Base-by-base conservation (phyloP, 1,139 yeast genomes). In the Suhomyces terraborum region DNA sequence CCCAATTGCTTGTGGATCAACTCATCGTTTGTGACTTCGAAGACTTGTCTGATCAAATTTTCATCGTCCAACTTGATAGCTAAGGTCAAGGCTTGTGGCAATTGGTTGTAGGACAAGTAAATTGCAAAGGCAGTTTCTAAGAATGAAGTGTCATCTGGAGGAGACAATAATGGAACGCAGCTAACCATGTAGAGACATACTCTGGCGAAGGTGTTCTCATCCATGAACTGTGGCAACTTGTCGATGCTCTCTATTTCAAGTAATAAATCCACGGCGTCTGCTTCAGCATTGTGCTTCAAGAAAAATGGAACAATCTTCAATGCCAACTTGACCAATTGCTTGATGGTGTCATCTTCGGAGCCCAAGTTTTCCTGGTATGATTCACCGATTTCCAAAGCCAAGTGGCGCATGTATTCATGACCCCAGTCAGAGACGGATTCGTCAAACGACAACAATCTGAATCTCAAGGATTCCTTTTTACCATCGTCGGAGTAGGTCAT, bases 171-270 rank as follows among this genome's bases (percentile, higher is more conserved):
- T 23, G 97, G 96, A 13, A 93, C 98, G 67, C 98, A 93, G 48
- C 96, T 87, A 30, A 88, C 91, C 84, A 93, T 84, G 63, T 93
- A 93, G 51, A 88, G 80, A 61, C 98, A 91, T 20, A 91, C 98
- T 62, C 98, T 81, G 38, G 82, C 82, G 61, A 75, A 91, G 5
- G 95, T 88, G 58, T 82, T 77, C 49, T 83, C 84, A 62, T 93
- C 98, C 43, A 91, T 95, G 63, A 78, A 88, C 51, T 82, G 80
- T 7, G 94, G 84, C 49, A 94, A 73, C 58, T 82, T 80, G 56
- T 88, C 96, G 54, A 93, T 85, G 42, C 82, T 75, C 66, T 93
- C 98, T 44, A 93, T 79, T 65, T 93, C 98, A 46, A 89, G 73
- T 52, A 94, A 73, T 53, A 93, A 72, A 67, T 93, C 99, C 22